Evolutionary conservation across 164 flowering plant genomes (phyloP), one percentile per base, ranked within the genome.

Genomic region (Hamamelis virginiana): DNA sequence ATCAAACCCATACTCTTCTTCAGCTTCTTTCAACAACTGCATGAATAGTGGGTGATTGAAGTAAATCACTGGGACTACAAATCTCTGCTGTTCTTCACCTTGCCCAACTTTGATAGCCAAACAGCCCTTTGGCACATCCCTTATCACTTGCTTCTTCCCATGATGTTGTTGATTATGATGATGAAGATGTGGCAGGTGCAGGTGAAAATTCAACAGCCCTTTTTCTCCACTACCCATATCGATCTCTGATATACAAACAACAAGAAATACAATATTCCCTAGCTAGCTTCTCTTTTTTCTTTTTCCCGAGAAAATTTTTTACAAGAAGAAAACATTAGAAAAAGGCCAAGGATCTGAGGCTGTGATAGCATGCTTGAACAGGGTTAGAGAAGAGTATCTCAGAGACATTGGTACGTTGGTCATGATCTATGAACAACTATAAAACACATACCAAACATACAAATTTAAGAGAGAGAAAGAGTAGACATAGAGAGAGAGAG

Each of bases 1-100:
- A 43, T 82, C 86, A 69, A 89, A 91, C 19, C 97, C 97, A 57
- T 85, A 91, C 71, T 86, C 97, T 18, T 91, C 87, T 58, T 91
- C 97, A 1, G 97, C 97, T 52, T 83, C 94, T 59, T 91, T 84
- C 67, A 91, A 67, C 59, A 91, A 76, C 71, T 81, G 83, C 80
- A 81, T 72, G 84, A 91, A 91, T 46, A 86, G 76, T 3, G 94
- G 94, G 61, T 91, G 97, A 26, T 91, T 89, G 67, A 89, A 81
- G 62, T 89, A 91, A 5, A 78, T 66, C 21, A 91, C 85, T 4
- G 97, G 97, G 13, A 91, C 82, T 8, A 89, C 81, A 69, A 87
- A 83, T 67, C 92, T 83, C 79, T 85, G 83, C 52, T 83, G 86
- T 70, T 87, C 88, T 47, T 80, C 86, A 8, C 78, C 87, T 46